These are phyloP conservation scores for Yamadazyma atmosphaerica DNA, from an alignment of 1,139 yeast genomes.

Conservation along the genomic window DNA sequence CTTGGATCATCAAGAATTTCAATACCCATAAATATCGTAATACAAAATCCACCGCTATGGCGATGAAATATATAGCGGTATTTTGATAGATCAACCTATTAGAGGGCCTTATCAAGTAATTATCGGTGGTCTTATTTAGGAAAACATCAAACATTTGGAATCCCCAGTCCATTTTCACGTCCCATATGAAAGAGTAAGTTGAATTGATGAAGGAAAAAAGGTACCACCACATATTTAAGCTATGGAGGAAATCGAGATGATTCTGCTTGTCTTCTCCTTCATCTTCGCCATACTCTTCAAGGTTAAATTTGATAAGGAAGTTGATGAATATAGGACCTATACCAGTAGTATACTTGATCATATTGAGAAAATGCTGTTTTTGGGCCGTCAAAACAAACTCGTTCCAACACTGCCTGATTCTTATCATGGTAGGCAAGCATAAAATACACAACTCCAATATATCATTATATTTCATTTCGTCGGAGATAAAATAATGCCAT, in stretches of 20 bases:
- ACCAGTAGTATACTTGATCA: slow-evolving; percentile 70
- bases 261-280: slow-evolving; percentile 10
- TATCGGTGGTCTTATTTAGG: slow-evolving; percentile 3
- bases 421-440: slow-evolving; percentile 64
- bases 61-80: slow-evolving; percentile 44
- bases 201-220: slow-evolving; percentile 62
- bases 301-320: slow-evolving; percentile 31
- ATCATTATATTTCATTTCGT: slow-evolving; percentile 26
- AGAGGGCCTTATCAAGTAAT: slow-evolving; percentile 19
- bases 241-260: slow-evolving; percentile 13
- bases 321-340: slow-evolving; percentile 61
- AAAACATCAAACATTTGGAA: slow-evolving; percentile 52
- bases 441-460: slow-evolving; percentile 50
- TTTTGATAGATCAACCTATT: slow-evolving; percentile 21
- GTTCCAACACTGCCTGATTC: slow-evolving; percentile 77
- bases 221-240: slow-evolving; percentile 47
- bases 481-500: slow-evolving; percentile 31
- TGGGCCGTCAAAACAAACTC: slow-evolving; percentile 61
- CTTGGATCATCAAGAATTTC: slow-evolving; percentile 40
- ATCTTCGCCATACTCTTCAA: slow-evolving; percentile 14
- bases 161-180: slow-evolving; percentile 86
- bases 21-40: slow-evolving; percentile 78
- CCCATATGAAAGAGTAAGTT: slow-evolving; percentile 83
- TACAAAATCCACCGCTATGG: slow-evolving; percentile 58
- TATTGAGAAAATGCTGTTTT: slow-evolving; percentile 61